Conservation (phyloP, 177 flowering plant species). For the Telopea speciosissima region DNA sequence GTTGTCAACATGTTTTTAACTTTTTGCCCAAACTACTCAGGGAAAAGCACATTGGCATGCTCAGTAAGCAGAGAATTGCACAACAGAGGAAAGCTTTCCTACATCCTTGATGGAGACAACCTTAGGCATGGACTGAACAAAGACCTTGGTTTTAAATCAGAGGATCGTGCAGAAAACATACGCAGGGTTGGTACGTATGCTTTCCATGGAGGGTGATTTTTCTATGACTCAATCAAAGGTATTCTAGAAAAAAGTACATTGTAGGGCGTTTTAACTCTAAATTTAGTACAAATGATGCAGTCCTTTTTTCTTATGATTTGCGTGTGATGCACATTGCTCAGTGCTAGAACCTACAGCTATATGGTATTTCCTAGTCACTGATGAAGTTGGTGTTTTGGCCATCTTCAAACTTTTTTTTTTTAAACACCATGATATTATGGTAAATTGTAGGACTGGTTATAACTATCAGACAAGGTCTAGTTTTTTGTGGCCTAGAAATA, state of each 20-base stretch:
- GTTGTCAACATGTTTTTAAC: background rate
- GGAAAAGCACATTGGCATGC: conserved; percentile 92
- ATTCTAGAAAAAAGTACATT: background rate
- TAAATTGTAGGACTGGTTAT: background rate
- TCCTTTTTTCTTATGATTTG: no score
- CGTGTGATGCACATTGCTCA: background rate
- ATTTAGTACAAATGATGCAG: no score
- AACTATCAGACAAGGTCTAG: no score
- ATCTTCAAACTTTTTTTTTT: no score
- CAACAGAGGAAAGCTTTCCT: conserved; percentile 62
- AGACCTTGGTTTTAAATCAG: conserved; percentile 73
- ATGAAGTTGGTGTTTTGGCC: background rate
- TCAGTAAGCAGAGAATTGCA: conserved; percentile 53
- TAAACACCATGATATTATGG: background rate
- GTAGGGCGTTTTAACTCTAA: background rate
- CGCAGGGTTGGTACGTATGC: conserved; percentile 62
- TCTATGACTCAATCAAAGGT: background rate
- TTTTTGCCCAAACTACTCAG: conserved; percentile 21
- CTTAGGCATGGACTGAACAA: conserved; percentile 78
- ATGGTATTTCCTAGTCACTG: background rate
- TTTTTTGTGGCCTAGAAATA: no score
- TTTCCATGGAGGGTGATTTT: background rate
- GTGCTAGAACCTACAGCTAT: background rate
- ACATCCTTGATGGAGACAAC: conserved; percentile 91
- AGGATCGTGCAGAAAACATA: conserved; percentile 87